Percentiles rank a stretch among this genome's conserved stretches.
These are phyloP conservation scores for Laetiporus sulphureus DNA, from an alignment of 1,284 basidiomycete genomes.

Conservation along the genomic window DNA sequence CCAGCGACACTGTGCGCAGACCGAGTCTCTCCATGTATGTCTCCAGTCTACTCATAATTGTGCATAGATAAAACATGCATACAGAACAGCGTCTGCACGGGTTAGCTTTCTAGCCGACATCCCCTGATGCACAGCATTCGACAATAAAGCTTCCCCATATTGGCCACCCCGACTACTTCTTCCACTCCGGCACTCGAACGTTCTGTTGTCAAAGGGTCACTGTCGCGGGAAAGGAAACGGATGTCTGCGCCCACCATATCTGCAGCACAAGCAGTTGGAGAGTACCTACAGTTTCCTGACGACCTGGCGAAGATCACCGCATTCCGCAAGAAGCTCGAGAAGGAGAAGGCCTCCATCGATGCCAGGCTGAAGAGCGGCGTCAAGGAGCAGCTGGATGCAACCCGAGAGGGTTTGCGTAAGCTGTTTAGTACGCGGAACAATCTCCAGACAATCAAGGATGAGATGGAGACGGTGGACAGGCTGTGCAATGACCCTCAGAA, in stretches of 20 bases:
- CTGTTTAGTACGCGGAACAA: constrained; percentile 79
- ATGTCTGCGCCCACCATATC: constrained; percentile 42
- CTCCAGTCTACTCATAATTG: too few species aligned
- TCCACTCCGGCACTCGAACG: too few species aligned
- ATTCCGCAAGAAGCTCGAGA: constrained; percentile 91
- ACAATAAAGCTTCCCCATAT: too few species aligned
- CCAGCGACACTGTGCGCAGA: too few species aligned
- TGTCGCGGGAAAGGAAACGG: too few species aligned
- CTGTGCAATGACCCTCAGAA: constrained; percentile 70
- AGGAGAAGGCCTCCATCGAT: constrained; percentile 95
- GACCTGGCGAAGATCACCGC: constrained; percentile 88
- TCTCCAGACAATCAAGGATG: constrained; percentile 85
- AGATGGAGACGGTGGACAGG: constrained; percentile 86
- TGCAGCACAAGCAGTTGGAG: constrained; percentile 76
- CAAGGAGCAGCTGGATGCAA: constrained; percentile 90
- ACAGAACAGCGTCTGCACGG: too few species aligned
- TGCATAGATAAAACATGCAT: too few species aligned
- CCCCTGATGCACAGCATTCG: too few species aligned
- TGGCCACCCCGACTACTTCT: too few species aligned
- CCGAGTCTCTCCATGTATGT: too few species aligned
- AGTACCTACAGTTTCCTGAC: constrained; percentile 88
- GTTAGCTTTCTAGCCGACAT: too few species aligned
- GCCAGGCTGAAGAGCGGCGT: constrained; percentile 89
- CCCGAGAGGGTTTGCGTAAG: constrained; percentile 83
- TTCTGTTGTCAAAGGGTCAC: too few species aligned